Conservation (phyloP, 805 yeast species). For the Suhomyces vadensis region DNA sequence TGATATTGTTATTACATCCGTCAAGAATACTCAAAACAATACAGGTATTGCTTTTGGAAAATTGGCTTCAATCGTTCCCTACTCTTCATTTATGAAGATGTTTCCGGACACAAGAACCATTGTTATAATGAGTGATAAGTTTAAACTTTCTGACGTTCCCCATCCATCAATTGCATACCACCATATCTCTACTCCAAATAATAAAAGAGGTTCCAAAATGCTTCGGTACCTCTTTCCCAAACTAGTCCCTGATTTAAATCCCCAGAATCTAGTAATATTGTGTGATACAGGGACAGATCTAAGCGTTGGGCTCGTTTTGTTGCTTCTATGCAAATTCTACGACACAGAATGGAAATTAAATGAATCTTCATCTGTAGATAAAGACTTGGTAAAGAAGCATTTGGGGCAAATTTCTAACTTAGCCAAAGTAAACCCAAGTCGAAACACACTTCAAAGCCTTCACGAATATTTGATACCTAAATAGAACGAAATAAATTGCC, state of each 20-base stretch:
- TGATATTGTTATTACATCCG: conserved; percentile 12
- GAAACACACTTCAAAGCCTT: conserved; percentile 74
- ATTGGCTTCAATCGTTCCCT: conserved; percentile 18
- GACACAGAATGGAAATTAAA: conserved; percentile 40
- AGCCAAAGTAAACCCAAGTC: conserved; percentile 67
- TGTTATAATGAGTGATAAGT: conserved; percentile 27
- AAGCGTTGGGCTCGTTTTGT: conserved; percentile 59
- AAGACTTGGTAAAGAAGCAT: conserved; percentile 56
- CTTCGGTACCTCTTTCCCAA: conserved; percentile 50
- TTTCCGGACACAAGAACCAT: conserved; percentile 13
- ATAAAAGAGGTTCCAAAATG: conserved; percentile 68
- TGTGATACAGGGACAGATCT: conserved; percentile 70
- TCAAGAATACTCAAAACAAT: conserved; percentile 13
- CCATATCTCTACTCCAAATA: conserved; percentile 26
- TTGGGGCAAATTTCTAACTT: conserved; percentile 49
- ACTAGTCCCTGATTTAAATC: conserved; percentile 31
- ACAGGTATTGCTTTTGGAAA: conserved; percentile 33
- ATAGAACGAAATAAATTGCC: too few species aligned
- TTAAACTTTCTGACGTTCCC: conserved; percentile 12
- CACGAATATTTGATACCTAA: conserved; percentile 50
- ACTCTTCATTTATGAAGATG: conserved; percentile 4
- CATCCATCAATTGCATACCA: conserved; percentile 4
- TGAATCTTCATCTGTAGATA: conserved; percentile 34
- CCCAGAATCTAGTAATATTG: conserved; percentile 39
- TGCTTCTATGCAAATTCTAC: conserved; percentile 50